Evolutionary conservation across 2,329 filamentous ascomycete genomes (phyloP).

Genomic region (Pseudogymnoascus pannorum): DNA sequence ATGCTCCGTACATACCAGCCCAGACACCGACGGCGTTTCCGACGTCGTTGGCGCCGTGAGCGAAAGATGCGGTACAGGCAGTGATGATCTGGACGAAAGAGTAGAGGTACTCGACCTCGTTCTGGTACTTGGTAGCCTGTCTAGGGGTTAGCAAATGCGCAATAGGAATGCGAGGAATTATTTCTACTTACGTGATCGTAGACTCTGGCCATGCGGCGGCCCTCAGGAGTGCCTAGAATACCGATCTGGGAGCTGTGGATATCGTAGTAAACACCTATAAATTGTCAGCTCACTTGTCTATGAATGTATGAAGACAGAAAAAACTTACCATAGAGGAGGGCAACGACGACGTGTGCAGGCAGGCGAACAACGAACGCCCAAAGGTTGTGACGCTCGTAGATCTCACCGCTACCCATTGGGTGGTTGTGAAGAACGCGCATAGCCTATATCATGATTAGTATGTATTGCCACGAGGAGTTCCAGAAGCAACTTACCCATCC

Average conservation of each 20-base stretch:
- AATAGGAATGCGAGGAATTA: too few relatives aligned
- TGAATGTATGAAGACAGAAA: too few relatives aligned
- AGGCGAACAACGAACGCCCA: constrained; percentile 55
- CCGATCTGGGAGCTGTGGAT: constrained; percentile 71
- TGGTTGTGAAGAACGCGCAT: constrained; percentile 71
- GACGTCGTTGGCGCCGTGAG: constrained; percentile 70
- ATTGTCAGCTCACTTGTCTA: too few relatives aligned
- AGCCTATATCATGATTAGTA: too few relatives aligned
- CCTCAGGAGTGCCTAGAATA: constrained; percentile 64
- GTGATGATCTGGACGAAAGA: constrained; percentile 48
- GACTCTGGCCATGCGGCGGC: constrained; percentile 60
- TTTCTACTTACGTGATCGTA: constrained; percentile 42
- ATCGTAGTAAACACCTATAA: constrained; percentile 73
- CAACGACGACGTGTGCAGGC: constrained; percentile 58
- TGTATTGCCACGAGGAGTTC: too few relatives aligned
- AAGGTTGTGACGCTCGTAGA: constrained; percentile 70
- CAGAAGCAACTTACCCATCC: too few relatives aligned
- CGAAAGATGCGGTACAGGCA: constrained; percentile 43
- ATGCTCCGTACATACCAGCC: constrained; percentile 63
- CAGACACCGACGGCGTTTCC: constrained; percentile 64
- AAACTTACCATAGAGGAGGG: constrained; percentile 64
- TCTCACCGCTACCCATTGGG: constrained; percentile 61
- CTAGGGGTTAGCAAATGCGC: too few relatives aligned
- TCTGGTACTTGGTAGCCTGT: constrained; percentile 52
- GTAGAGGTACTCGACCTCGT: constrained; percentile 59